Evolutionary conservation across 31 red algal species (phyloP), one percentile per base, ranked within the genome.

Genomic region (Asparagopsis taxiformis): DNA sequence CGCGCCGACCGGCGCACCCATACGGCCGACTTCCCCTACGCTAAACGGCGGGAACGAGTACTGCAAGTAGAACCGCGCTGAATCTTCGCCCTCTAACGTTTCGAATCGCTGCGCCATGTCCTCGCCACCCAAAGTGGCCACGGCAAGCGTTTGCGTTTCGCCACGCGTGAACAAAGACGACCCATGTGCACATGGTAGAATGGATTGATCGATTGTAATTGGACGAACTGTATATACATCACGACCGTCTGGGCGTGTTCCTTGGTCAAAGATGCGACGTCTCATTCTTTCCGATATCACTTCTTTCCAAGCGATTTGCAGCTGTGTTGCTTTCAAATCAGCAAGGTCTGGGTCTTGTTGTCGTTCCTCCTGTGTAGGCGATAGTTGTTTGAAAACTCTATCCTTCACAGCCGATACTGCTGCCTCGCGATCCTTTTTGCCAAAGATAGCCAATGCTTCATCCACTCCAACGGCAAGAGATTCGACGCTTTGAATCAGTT

Each of bases 81-180:
- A 74, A 35, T 63, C 53, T 49, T 78, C 83, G 0, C 85, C 90
- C 11, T 63, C 68, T 21, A 88, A 51, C 60, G 82, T 91, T 51
- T 98, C 91, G 48, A 81, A 68, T 7, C 68, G 62, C 58, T 94
- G 87, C 2, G 80, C 72, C 75, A 82, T 75, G 13, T 75, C 62
- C 30, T 82, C 80, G 16, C 78, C 68, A 26, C 91, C 95, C 56
- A 98, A 51, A 16, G 95, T 98, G 34, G 91, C 84, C n/a, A 87
- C 87, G 15, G 91, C 84, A 4, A 98, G 75, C 31, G 83, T 81
- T 59, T 98, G 95, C 0, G 95, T 98, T 44, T 98, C 95, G 55
- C 95, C 95, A 20, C 95, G 67, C 23, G 77, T 85, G 46, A 94
- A 93, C 0, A 94, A 59, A 3, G 80, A 72, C 15, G 91, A 94